Evolutionary conservation across 805 yeast genomes (phyloP).

Genomic region (Peterozyma toletana): DNA sequence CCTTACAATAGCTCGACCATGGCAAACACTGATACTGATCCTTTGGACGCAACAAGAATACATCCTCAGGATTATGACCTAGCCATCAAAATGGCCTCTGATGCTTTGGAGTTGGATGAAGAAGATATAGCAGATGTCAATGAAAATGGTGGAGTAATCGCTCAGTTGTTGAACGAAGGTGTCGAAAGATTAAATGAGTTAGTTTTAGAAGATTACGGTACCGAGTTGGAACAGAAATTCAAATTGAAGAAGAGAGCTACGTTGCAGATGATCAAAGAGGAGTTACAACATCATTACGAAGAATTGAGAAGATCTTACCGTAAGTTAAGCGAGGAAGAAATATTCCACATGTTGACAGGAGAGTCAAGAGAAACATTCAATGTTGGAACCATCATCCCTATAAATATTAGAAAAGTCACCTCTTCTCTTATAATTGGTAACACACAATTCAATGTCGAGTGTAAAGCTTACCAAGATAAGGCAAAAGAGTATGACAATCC

Average conservation of each 20-base stretch:
- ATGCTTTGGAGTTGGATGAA: constrained; percentile 92
- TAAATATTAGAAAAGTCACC: constrained; percentile 59
- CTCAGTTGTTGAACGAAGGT: constrained; percentile 64
- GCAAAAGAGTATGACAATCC: constrained; percentile 27
- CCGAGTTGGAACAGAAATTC: constrained; percentile 69
- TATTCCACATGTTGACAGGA: constrained; percentile 86
- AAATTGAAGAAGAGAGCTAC: constrained; percentile 73
- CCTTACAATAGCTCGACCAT: constrained; percentile 57
- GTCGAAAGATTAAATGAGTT: constrained; percentile 76
- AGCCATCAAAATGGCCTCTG: constrained; percentile 97
- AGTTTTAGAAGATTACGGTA: constrained; percentile 86
- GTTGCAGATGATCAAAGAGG: constrained; percentile 77
- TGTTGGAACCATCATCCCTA: constrained; percentile 69
- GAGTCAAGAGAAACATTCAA: constrained; percentile 67
- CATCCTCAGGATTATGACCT: constrained; percentile 97
- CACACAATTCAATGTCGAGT: constrained; percentile 60
- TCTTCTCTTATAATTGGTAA: constrained; percentile 27
- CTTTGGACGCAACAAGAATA: constrained; percentile 89
- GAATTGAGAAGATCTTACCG: constrained; percentile 77
- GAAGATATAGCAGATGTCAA: constrained; percentile 72
- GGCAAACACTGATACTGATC: constrained; percentile 62
- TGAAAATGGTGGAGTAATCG: constrained; percentile 75
- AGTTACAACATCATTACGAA: constrained; percentile 79
- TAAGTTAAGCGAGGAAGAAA: constrained; percentile 55
- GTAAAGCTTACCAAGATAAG: constrained; percentile 43